Base-by-base conservation (phyloP, 768 basidiomycete genomes). In the Pilatotrama ljubarskyi region DNA sequence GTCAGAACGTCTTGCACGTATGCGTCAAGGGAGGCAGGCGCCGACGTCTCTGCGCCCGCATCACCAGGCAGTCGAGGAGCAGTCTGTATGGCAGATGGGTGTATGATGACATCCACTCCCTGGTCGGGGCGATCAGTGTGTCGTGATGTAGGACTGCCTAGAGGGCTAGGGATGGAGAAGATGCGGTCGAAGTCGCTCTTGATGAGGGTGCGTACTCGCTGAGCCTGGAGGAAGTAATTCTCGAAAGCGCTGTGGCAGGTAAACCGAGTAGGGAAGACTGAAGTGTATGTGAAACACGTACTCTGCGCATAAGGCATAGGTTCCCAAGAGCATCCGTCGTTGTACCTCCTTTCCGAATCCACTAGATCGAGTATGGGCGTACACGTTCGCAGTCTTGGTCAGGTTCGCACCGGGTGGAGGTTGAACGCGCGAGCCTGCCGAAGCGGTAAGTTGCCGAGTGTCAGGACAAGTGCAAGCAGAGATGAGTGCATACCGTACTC, bases 161-260 rank as follows among this genome's bases (percentile, higher is more conserved):
- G 64, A 2, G 79, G 77, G 68, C 89, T 84, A 2, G 82, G 77
- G 2, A 82, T 71, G 0, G 77, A 75, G 74, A 98, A 95, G 36
- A 88, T 82, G 1, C 69, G 66, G 68, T 87, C 76, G 66, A 95
- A 95, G 67, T 98, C 95, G 5, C 79, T 67, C 58, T 84, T 82
- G 51, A 99, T 77, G 8, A 82, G 75, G 50, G 82, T 80, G 1
- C 96, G 86, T 10, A 98, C 83, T 32, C 85, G 82, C 62, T 93
- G 89, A 0, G 96, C 95, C 76, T 96, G 93, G 5, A 98, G 80
- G 71, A 94, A 99, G 72, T 96, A 98, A 69, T 96, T 98, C 74
- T 98, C 90, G 69, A 95, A 98, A n/a, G 94, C 94, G 58, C 94
- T 98, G 66, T 7, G 17, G 15, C 36, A 49, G 47, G 26, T 15